phyloP scores from a whole-genome alignment of 1,284 basidiomycete species.

The Rhodotorula sp. region DNA sequence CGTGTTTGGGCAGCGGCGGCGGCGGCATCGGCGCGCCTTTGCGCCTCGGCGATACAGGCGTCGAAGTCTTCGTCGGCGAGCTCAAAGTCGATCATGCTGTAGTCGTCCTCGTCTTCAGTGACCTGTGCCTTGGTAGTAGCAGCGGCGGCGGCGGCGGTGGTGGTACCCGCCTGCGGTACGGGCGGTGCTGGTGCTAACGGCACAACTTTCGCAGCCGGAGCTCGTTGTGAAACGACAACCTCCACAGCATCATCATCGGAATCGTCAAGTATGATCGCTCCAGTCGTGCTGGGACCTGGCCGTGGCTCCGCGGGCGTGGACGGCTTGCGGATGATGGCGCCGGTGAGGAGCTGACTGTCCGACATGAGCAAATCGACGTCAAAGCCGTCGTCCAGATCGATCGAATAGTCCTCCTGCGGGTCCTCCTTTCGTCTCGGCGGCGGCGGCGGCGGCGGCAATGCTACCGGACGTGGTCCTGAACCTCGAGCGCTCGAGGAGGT shows the following conservation, averaged over 20 bases:
- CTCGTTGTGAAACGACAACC: too few relatives aligned
- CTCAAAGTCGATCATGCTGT: conserved; percentile 23
- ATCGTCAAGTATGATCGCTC: conserved; percentile 15
- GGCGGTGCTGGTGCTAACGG: neutral
- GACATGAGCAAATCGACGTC: conserved; percentile 22
- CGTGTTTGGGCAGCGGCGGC: neutral
- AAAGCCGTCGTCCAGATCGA: conserved; percentile 17
- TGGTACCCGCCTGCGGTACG: too few relatives aligned
- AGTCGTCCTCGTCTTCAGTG: conserved; percentile 13
- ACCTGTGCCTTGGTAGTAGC: neutral
- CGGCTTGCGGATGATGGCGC: conserved; percentile 21
- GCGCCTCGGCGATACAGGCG: conserved; percentile 3
- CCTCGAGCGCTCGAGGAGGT: neutral
- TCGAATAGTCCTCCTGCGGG: conserved; percentile 1
- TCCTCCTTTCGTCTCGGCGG: neutral
- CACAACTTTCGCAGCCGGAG: neutral
- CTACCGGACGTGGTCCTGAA: too few relatives aligned
- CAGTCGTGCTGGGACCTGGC: neutral
- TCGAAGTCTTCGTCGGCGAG: conserved; percentile 20
- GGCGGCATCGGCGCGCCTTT: neutral
- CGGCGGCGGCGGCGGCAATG: neutral
- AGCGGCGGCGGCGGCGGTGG: too few relatives aligned
- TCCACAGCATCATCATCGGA: conserved; percentile 18
- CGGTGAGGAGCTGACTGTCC: conserved; percentile 28
- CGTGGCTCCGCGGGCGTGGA: neutral